Percentiles rank a stretch among this genome's conserved stretches.
phyloP scores from a whole-genome alignment of 176 grass and related monocot species.

The Melocanna baccifera region DNA sequence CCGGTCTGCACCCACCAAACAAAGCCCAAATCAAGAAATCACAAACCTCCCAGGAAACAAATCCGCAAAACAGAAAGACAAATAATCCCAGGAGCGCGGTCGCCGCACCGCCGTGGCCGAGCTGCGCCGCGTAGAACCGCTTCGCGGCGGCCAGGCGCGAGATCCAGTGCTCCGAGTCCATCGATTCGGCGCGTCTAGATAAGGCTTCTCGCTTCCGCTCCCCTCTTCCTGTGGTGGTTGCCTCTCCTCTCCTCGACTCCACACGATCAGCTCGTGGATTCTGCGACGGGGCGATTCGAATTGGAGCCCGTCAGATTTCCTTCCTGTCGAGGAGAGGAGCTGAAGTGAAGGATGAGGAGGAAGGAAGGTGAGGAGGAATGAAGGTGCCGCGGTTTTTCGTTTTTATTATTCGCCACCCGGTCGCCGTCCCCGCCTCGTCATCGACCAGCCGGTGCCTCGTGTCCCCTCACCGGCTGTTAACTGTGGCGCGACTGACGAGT shows the following conservation, averaged over 20 bases:
- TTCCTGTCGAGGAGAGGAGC: slow-evolving; percentile 11
- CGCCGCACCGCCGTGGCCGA: slow-evolving; percentile 45
- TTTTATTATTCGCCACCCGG: slow-evolving; percentile 22
- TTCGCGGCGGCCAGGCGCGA: slow-evolving; percentile 81
- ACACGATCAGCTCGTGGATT: not conserved
- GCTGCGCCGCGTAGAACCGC: slow-evolving; percentile 65
- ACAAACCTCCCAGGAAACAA: not conserved
- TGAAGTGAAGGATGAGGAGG: not conserved
- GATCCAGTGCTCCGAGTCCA: slow-evolving; percentile 93
- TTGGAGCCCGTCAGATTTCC: not conserved
- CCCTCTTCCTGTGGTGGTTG: not conserved
- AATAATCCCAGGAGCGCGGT: not conserved
- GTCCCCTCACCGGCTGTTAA: not conserved
- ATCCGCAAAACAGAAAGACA: not conserved
- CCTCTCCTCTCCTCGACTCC: slow-evolving; percentile 31
- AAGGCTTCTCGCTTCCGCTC: not conserved
- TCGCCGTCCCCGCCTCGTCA: slow-evolving; percentile 19
- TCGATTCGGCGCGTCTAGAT: slow-evolving; percentile 3
- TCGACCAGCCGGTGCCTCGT: not conserved
- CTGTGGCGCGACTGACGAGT: not conserved
- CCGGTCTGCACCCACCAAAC: slow-evolving; percentile 51
- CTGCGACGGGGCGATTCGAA: not conserved
- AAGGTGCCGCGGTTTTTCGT: not conserved
- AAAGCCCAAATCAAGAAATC: not conserved
- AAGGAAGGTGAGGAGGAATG: not conserved